phyloP scores from a whole-genome alignment of 2,329 filamentous ascomycete genomes.

The Xylariaceae sp. region DNA sequence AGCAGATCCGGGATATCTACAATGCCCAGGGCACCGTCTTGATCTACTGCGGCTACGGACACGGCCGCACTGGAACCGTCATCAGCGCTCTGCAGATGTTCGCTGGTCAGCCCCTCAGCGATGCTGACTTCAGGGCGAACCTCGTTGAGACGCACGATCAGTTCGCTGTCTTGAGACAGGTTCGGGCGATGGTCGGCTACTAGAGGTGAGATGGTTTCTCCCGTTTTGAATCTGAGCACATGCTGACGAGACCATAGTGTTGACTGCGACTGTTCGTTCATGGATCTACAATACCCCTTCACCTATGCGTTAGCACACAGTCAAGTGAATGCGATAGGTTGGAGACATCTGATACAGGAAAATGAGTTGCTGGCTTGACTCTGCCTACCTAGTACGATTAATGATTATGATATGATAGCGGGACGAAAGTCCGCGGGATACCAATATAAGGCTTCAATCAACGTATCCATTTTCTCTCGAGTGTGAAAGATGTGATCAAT shows the following conservation, averaged over 20 bases:
- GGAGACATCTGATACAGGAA: too few relatives aligned
- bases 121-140: not conserved
- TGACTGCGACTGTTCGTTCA: too few relatives aligned
- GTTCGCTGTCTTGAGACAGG: not conserved
- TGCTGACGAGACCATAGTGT: not conserved
- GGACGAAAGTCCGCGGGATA: too few relatives aligned
- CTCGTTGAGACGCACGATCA: not conserved
- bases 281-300: too few relatives aligned
- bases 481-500: too few relatives aligned
- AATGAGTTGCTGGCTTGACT: too few relatives aligned
- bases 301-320: too few relatives aligned
- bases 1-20: not conserved
- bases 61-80: not conserved
- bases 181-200: not conserved
- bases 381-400: too few relatives aligned
- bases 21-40: not conserved
- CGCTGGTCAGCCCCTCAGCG: not conserved
- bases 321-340: too few relatives aligned
- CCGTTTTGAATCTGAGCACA: not conserved
- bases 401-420: too few relatives aligned
- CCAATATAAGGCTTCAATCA: too few relatives aligned
- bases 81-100: not conserved
- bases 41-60: not conserved
- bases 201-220: not conserved
- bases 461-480: too few relatives aligned